A percentile compares a stretch with the other conserved stretches of the same genome.
phyloP scores from a whole-genome alignment of 169 alveolate species.

The Plasmodium blacklocki region DNA sequence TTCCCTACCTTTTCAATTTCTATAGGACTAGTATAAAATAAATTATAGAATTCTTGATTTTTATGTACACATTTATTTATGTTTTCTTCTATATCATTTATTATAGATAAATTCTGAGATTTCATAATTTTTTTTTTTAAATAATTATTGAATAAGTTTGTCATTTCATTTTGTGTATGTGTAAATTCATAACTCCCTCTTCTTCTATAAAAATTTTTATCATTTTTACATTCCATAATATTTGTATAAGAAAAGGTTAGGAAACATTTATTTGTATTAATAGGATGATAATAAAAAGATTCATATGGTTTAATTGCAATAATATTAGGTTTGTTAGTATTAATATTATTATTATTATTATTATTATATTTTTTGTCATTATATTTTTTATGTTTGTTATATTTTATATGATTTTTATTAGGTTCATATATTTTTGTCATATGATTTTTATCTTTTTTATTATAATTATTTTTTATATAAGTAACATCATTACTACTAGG shows the following conservation, averaged over 20 bases:
- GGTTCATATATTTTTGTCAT: not conserved
- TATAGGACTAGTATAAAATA: constrained; percentile 45
- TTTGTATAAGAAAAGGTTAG: constrained; percentile 43
- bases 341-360: not conserved
- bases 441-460: not conserved
- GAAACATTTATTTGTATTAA: constrained; percentile 38
- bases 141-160: constrained; percentile 17
- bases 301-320: constrained; percentile 43
- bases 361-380: not conserved
- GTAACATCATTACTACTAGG: not conserved
- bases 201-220: constrained; percentile 1
- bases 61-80: not conserved
- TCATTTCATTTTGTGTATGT: constrained; percentile 15
- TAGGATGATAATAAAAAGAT: constrained; percentile 59
- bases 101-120: constrained; percentile 12
- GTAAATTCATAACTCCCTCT: constrained; percentile 23
- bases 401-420: not conserved
- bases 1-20: constrained; percentile 58
- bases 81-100: constrained; percentile 41
- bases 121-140: constrained; percentile 59
- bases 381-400: not conserved
- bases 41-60: constrained; percentile 13
- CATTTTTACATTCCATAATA: constrained; percentile 11
- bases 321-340: not conserved
- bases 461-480: not conserved